Conservation (phyloP, 1,139 yeast species). For the Arxiozyma slooffiae region DNA sequence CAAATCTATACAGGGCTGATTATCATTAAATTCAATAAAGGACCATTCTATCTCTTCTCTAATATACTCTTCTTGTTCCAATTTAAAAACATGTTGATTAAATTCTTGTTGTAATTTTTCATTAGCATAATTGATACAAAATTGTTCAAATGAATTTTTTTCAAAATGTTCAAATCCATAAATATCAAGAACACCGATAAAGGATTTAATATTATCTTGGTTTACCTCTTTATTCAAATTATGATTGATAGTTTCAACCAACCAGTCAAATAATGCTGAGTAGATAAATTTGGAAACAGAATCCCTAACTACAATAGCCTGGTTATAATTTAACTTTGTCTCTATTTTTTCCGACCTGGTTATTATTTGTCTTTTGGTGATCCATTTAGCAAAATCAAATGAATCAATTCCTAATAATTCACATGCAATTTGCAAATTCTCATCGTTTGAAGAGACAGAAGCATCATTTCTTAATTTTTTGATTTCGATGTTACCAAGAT, state of each 20-base stretch:
- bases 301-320: constrained; percentile 87
- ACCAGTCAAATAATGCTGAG: constrained; percentile 91
- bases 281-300: constrained; percentile 92
- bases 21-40: constrained; percentile 90
- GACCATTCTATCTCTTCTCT: constrained; percentile 94
- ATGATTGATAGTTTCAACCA: constrained; percentile 70
- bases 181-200: constrained; percentile 94
- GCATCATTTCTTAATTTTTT: constrained; percentile 84
- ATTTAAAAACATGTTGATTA: constrained; percentile 92
- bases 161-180: constrained; percentile 96
- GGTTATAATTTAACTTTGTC: constrained; percentile 71
- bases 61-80: constrained; percentile 92
- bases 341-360: constrained; percentile 91
- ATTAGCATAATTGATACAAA: constrained; percentile 95
- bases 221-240: constrained; percentile 65
- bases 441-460: constrained; percentile 61
- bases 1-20: constrained; percentile 91
- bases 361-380: constrained; percentile 80
- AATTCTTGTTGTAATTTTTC: constrained; percentile 96
- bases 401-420: constrained; percentile 78
- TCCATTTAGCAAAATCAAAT: constrained; percentile 73
- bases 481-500: constrained; percentile 86
- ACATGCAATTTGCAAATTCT: constrained; percentile 73
- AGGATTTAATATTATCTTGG: constrained; percentile 46
- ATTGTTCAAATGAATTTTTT: constrained; percentile 89